phyloP scores from a whole-genome alignment of 768 basidiomycete genomes.

The Trametes sanguinea region DNA sequence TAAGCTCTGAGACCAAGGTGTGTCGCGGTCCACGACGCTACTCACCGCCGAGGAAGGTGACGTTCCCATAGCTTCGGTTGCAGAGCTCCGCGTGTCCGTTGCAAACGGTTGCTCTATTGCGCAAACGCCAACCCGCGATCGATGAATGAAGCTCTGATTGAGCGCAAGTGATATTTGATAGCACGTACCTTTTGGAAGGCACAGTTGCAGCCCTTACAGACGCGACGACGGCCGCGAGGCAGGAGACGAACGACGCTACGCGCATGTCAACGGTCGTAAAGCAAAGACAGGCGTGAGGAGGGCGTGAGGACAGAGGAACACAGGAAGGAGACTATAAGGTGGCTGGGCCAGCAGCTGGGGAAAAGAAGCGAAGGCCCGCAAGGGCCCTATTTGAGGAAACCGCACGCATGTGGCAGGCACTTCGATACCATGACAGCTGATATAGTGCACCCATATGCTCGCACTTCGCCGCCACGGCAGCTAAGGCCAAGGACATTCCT shows the following conservation, averaged over 20 bases:
- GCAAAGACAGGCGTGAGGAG: slow-evolving; percentile 1
- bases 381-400: slow-evolving; percentile 19
- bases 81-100: slow-evolving; percentile 71
- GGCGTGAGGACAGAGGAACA: background rate
- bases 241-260: slow-evolving; percentile 10
- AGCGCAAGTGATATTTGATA: background rate
- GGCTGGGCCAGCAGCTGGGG: slow-evolving; percentile 24
- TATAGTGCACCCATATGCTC: background rate
- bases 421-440: slow-evolving; percentile 22
- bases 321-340: slow-evolving; percentile 9
- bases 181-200: slow-evolving; percentile 10
- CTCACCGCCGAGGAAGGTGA: slow-evolving; percentile 37
- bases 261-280: slow-evolving; percentile 10
- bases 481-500: background rate
- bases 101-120: slow-evolving; percentile 40
- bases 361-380: slow-evolving; percentile 8
- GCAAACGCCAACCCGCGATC: slow-evolving; percentile 8
- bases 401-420: slow-evolving; percentile 9
- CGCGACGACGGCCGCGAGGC: slow-evolving; percentile 8
- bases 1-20: background rate
- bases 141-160: background rate
- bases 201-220: slow-evolving; percentile 14
- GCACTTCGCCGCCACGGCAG: background rate
- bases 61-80: slow-evolving; percentile 51
- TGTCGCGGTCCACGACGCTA: slow-evolving; percentile 9